These are phyloP conservation scores for Uromyces viciae-fabae DNA, from an alignment of 1,284 basidiomycete species.

Conservation along the genomic window DNA sequence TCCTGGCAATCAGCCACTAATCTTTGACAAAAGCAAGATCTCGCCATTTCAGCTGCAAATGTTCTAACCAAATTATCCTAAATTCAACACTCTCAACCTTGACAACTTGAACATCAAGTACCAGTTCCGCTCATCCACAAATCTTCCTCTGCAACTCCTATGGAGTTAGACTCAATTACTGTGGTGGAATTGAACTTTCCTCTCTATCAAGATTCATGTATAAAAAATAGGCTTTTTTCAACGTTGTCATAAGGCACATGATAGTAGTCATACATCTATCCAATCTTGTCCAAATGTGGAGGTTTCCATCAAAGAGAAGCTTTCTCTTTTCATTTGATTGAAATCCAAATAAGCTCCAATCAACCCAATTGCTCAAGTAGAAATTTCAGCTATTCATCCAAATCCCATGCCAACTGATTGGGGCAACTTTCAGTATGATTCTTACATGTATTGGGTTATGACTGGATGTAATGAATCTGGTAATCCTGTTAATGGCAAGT, in stretches of 20 bases:
- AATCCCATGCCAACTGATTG: neutral
- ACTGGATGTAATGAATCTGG: neutral
- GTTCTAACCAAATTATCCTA: neutral
- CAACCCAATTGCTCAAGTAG: neutral
- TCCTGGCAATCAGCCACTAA: neutral
- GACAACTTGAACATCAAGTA: neutral
- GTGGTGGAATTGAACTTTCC: neutral
- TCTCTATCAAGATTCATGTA: neutral
- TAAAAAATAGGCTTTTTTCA: neutral
- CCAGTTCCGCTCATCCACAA: neutral
- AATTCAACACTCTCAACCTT: neutral
- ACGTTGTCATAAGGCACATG: neutral
- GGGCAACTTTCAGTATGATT: neutral
- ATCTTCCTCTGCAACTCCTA: neutral
- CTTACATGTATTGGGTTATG: neutral
- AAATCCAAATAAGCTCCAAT: neutral
- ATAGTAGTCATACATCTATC: neutral
- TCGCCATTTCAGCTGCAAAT: neutral
- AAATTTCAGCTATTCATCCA: neutral
- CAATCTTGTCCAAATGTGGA: neutral
- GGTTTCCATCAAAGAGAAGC: neutral
- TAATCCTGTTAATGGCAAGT: neutral
- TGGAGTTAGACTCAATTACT: conserved; percentile 7
- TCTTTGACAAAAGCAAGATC: neutral
- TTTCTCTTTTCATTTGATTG: neutral